Evolutionary conservation across 2,329 filamentous ascomycete species (phyloP).

Genomic region (Knoxdaviesia proteae): DNA sequence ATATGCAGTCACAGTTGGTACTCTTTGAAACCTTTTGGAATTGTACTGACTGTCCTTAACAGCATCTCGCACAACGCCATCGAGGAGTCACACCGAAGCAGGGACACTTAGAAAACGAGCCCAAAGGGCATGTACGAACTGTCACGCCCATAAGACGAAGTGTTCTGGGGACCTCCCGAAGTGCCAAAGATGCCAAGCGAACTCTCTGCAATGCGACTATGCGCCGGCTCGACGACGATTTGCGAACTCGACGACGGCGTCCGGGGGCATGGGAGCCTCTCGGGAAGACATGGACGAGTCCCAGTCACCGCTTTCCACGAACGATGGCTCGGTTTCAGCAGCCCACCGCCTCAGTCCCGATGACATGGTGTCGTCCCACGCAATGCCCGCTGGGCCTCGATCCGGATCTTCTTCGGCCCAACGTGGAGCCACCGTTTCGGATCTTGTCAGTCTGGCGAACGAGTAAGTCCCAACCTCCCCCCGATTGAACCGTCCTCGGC

Average conservation of each 20-base stretch:
- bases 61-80: conserved; percentile 17
- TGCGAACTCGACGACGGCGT: too few relatives aligned
- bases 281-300: too few relatives aligned
- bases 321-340: not conserved
- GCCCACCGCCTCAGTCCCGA: not conserved
- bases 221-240: conserved; percentile 8
- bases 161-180: conserved; percentile 19
- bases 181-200: conserved; percentile 16
- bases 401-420: too few relatives aligned
- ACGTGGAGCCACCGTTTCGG: not conserved
- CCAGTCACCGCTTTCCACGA: not conserved
- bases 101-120: conserved; percentile 19
- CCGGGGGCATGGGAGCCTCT: too few relatives aligned
- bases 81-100: conserved; percentile 19
- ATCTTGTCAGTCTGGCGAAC: conserved; percentile 3
- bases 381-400: too few relatives aligned
- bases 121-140: conserved; percentile 20
- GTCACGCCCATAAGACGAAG: conserved; percentile 21
- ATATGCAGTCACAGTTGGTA: not conserved
- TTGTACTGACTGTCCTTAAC: conserved; percentile 7
- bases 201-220: conserved; percentile 18
- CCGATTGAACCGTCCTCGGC: not conserved
- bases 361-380: too few relatives aligned
- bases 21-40: not conserved
- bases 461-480: conserved; percentile 1